Base-by-base conservation (phyloP, 202 grass and related monocot genomes). In the Elaeis oleifera region DNA sequence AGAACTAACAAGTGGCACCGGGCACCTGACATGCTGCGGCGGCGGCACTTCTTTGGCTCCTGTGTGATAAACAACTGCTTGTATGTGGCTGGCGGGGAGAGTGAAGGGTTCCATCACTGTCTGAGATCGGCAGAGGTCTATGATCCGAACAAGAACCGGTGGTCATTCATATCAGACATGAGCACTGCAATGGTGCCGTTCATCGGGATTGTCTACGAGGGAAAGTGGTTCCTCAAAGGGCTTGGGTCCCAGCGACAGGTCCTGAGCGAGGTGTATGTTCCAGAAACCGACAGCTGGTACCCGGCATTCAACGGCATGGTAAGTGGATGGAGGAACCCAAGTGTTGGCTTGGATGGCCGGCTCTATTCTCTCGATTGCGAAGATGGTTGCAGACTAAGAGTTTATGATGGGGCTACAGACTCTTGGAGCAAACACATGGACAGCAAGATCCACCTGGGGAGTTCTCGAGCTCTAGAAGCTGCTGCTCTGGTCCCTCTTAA, bases 1-100 rank as follows among this genome's bases (percentile, higher is more conserved):
- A 71, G 86, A 27, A 95, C 78, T 31, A 90, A 82, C 73, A 75
- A 77, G 59, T 95, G 90, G 86, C 90, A 95, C 74, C 90, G 86
- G 17, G 83, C 83, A 3, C 83, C 86, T 26, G 86, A 88, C 74
- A 90, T 95, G 86, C 58, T 95, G 18, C 57, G 90, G 3, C 75
- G 86, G 8, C 75, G 90, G 9, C 80, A 80, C 0, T 80, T 75
- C 75, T 82, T 87, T 5, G 83, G 56, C 54, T 24, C 76, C 13
- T 87, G 86, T 64, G 83, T 83, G 15, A 82, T 95, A 5, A 80
- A 80, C 51, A 84, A 78, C 53, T 78, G 80, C 53, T 70, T 95
- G 56, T 95, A 90, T 78, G 86, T 90, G 0, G 83, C 90, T 0
- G 86, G 90, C 31, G 90, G 86, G 16, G 83, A 95, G 69, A 77